Percentiles rank a stretch among this genome's conserved stretches.
phyloP scores from a whole-genome alignment of 345 rosid species.

The Schrenkiella parvula region DNA sequence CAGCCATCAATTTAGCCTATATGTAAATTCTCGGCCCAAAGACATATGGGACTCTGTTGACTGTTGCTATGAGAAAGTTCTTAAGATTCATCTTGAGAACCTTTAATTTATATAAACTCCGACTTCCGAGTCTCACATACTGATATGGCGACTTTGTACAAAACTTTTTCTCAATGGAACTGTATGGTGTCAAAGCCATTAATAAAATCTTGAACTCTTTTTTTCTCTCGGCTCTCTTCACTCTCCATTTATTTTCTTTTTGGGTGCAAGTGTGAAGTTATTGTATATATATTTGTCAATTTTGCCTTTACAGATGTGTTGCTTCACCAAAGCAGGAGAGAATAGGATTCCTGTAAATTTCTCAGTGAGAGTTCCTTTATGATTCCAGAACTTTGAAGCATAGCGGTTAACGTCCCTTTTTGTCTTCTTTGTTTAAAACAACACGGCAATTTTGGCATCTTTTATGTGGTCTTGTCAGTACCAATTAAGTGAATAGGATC shows the following conservation, averaged over 20 bases:
- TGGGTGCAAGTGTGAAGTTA: not conserved
- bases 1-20: slow-evolving; percentile 32
- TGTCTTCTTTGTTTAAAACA: not conserved
- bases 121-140: not conserved
- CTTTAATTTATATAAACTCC: not conserved
- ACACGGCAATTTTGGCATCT: slow-evolving; percentile 12
- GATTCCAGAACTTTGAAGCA: slow-evolving; percentile 19
- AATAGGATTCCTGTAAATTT: slow-evolving; percentile 29
- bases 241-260: not conserved
- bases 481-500: slow-evolving; percentile 15
- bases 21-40: slow-evolving; percentile 16
- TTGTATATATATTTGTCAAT: not conserved
- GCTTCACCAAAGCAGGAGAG: slow-evolving; percentile 21
- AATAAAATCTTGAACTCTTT: not conserved
- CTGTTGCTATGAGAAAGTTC: slow-evolving; percentile 25
- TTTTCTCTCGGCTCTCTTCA: not conserved
- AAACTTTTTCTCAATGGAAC: not conserved
- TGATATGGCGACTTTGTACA: not conserved
- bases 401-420: slow-evolving; percentile 20
- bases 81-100: not conserved
- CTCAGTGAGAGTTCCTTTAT: not conserved
- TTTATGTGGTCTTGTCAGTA: not conserved
- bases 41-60: slow-evolving; percentile 16
- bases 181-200: not conserved
- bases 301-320: slow-evolving; percentile 14